Percentiles rank a stretch among this genome's conserved stretches.
These are phyloP conservation scores for Cubamyces lactineus DNA, from an alignment of 768 basidiomycete genomes.

Conservation along the genomic window DNA sequence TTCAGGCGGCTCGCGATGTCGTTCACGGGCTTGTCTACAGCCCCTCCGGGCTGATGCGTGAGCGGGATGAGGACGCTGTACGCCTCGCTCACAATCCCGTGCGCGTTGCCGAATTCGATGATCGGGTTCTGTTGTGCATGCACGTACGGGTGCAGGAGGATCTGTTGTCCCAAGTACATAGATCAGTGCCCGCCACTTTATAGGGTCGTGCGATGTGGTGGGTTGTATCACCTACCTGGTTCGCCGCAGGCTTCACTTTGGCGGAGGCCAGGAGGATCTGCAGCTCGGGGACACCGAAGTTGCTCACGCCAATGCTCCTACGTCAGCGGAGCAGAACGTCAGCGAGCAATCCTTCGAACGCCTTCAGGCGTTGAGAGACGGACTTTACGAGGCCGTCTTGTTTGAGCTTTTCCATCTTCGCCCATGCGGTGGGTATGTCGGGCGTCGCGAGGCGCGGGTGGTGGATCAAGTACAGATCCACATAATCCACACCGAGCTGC, in stretches of 20 bases:
- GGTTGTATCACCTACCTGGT: constrained; percentile 55
- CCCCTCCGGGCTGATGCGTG: constrained; percentile 60
- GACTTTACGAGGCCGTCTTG: constrained; percentile 61
- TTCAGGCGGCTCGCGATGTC: constrained; percentile 54
- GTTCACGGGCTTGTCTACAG: constrained; percentile 61
- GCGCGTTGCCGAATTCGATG: constrained; percentile 56
- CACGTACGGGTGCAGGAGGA: constrained; percentile 73
- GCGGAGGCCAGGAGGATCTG: constrained; percentile 57
- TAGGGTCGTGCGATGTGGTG: neutral
- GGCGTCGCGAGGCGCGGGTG: constrained; percentile 53
- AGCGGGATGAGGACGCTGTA: constrained; percentile 72
- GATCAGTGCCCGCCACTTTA: neutral
- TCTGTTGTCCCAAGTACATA: constrained; percentile 41
- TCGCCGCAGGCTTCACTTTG: constrained; percentile 65
- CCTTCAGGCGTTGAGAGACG: constrained; percentile 11
- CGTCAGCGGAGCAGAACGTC: neutral
- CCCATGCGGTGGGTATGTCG: constrained; percentile 66
- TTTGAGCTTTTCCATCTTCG: constrained; percentile 61
- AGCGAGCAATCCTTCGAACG: neutral
- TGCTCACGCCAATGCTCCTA: constrained; percentile 76
- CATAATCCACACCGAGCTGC: constrained; percentile 64
- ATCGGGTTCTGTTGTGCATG: constrained; percentile 54
- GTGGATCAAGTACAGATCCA: constrained; percentile 77
- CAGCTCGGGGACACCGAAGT: constrained; percentile 61
- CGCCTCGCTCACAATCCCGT: constrained; percentile 71